Evolutionary conservation across 2,329 filamentous ascomycete genomes (phyloP).

Genomic region (Sporothrix inflata): DNA sequence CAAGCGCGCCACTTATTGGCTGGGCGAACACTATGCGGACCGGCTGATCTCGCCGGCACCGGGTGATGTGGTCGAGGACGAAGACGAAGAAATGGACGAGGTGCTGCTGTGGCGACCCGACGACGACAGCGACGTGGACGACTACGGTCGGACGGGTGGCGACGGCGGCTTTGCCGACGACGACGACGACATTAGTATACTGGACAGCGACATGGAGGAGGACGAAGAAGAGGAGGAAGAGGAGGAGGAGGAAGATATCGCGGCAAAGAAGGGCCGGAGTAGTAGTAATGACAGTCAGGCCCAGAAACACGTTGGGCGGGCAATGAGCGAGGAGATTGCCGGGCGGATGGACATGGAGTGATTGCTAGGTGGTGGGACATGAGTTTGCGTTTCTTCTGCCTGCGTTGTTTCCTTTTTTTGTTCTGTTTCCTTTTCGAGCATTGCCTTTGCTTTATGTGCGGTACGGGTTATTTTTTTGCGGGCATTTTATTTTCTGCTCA

Average conservation of each 20-base stretch:
- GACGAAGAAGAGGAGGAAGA: constrained; percentile 45
- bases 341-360: constrained; percentile 64
- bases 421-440: not conserved
- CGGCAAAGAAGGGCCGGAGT: constrained; percentile 39
- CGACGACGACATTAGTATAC: constrained; percentile 34
- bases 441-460: not conserved
- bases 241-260: constrained; percentile 38
- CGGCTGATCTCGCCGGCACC: constrained; percentile 48
- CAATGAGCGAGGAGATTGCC: constrained; percentile 66
- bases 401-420: not conserved
- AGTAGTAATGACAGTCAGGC: constrained; percentile 45
- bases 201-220: constrained; percentile 43
- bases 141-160: constrained; percentile 48
- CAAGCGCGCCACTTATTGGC: constrained; percentile 88
- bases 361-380: not conserved
- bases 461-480: not conserved
- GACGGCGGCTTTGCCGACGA: constrained; percentile 55
- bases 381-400: not conserved
- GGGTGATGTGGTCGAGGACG: constrained; percentile 55
- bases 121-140: constrained; percentile 60
- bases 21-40: constrained; percentile 67
- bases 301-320: constrained; percentile 47
- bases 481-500: not conserved
- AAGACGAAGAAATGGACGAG: constrained; percentile 54
- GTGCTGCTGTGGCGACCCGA: constrained; percentile 61